phyloP scores from a whole-genome alignment of 805 yeast genomes.

The Candida boleticola region DNA sequence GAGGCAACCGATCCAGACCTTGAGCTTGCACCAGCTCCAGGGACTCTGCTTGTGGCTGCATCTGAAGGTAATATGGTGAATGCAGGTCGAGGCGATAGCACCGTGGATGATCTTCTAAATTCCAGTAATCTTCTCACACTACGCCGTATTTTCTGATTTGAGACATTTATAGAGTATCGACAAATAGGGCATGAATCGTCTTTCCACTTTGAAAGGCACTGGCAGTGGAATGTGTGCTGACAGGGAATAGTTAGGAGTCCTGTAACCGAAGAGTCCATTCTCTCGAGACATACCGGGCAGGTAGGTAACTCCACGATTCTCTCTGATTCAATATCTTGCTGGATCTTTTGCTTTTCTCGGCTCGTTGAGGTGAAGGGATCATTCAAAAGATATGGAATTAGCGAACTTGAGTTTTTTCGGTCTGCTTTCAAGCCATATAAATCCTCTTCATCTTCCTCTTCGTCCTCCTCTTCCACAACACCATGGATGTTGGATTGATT shows the following conservation, averaged over 20 bases:
- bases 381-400: constrained; percentile 64
- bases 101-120: constrained; percentile 8
- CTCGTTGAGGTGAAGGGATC: constrained; percentile 64
- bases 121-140: constrained; percentile 34
- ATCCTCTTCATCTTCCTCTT: constrained; percentile 13
- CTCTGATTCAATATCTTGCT: constrained; percentile 2
- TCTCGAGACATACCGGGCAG: constrained; percentile 88
- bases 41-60: constrained; percentile 10
- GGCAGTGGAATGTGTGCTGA: constrained; percentile 91
- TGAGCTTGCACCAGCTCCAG: constrained; percentile 3
- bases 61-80: not conserved
- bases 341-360: not conserved
- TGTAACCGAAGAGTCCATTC: constrained; percentile 77
- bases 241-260: constrained; percentile 88
- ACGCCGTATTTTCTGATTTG: constrained; percentile 34
- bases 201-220: constrained; percentile 82
- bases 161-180: constrained; percentile 59
- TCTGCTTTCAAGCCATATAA: not conserved
- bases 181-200: constrained; percentile 93
- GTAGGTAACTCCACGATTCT: constrained; percentile 67
- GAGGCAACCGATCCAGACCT: constrained; percentile 6
- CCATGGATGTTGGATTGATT: constrained; percentile 10
- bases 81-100: not conserved
- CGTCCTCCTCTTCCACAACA: constrained; percentile 8
- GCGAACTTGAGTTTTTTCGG: constrained; percentile 5